Evolutionary conservation across 768 basidiomycete genomes (phyloP).

Genomic region (Russula brevipes): DNA sequence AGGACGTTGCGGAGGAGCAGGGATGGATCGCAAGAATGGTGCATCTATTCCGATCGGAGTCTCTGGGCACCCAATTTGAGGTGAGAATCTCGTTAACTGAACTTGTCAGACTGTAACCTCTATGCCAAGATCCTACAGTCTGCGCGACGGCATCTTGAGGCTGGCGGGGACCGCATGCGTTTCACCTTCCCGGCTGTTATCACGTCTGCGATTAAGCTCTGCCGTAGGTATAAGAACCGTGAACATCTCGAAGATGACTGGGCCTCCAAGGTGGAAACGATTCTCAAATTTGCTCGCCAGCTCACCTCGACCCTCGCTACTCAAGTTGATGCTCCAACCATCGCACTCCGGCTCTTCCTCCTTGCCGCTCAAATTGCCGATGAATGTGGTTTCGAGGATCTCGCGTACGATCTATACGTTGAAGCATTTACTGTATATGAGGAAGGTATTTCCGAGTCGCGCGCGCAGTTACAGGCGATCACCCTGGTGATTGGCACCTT

Average conservation of each 20-base stretch:
- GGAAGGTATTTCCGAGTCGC: slow-evolving; percentile 91
- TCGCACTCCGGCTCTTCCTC: slow-evolving; percentile 90
- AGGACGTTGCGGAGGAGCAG: slow-evolving; percentile 96
- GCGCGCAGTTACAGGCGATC: slow-evolving; percentile 96
- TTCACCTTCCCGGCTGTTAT: slow-evolving; percentile 97
- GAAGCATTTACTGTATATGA: slow-evolving; percentile 98
- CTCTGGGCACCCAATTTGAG: slow-evolving; percentile 84
- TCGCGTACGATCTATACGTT: slow-evolving; percentile 96
- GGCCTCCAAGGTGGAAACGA: slow-evolving; percentile 76
- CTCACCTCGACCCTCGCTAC: slow-evolving; percentile 89
- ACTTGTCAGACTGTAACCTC: neutral
- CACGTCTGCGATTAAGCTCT: slow-evolving; percentile 87
- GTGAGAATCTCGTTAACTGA: slow-evolving; percentile 38
- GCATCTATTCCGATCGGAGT: slow-evolving; percentile 87
- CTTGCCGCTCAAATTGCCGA: slow-evolving; percentile 94
- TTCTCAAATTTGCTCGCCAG: slow-evolving; percentile 93
- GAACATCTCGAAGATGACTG: slow-evolving; percentile 80
- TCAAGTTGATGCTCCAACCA: slow-evolving; percentile 87
- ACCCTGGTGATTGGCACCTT: slow-evolving; percentile 90
- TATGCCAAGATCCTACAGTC: slow-evolving; percentile 73
- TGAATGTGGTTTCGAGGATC: slow-evolving; percentile 91
- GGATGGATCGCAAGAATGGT: slow-evolving; percentile 99
- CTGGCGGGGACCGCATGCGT: slow-evolving; percentile 91
- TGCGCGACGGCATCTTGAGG: slow-evolving; percentile 83
- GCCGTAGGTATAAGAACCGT: slow-evolving; percentile 81